phyloP scores from a whole-genome alignment of 129 eudicot genomes.

The Saposhnikovia divaricata region DNA sequence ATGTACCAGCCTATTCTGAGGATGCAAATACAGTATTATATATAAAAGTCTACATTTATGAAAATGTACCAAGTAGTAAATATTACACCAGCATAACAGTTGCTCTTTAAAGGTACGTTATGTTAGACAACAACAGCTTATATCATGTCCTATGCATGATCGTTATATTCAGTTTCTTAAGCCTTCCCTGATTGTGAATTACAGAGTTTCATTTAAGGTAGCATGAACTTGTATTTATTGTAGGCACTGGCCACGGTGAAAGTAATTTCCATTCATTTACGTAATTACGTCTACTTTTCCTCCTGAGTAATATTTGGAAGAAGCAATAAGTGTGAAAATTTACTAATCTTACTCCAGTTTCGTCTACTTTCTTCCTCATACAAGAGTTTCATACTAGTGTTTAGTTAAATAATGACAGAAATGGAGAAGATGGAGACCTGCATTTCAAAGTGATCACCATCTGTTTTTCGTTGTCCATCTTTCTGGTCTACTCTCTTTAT shows the following conservation, averaged over 20 bases:
- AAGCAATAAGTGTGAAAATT: background rate
- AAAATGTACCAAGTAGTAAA: background rate
- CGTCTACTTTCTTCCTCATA: background rate
- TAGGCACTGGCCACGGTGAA: background rate
- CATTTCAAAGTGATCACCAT: slow-evolving; percentile 78
- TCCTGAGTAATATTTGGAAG: background rate
- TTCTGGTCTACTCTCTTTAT: slow-evolving; percentile 57
- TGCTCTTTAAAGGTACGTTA: too few species aligned
- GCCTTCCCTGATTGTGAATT: background rate
- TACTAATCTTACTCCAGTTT: background rate
- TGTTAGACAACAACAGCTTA: background rate
- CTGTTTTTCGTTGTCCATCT: slow-evolving; percentile 39
- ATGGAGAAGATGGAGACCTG: slow-evolving; percentile 43
- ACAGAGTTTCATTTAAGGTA: background rate
- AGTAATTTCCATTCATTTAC: too few species aligned
- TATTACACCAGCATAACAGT: background rate
- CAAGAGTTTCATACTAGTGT: background rate
- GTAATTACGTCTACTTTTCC: too few species aligned
- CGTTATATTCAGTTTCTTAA: background rate
- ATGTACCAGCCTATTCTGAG: background rate
- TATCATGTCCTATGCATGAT: background rate
- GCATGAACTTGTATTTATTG: background rate
- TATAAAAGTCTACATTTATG: background rate
- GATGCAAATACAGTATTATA: too few species aligned
- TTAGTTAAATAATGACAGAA: background rate